phyloP scores from a whole-genome alignment of 345 rosid genomes.

The Brassica juncea region DNA sequence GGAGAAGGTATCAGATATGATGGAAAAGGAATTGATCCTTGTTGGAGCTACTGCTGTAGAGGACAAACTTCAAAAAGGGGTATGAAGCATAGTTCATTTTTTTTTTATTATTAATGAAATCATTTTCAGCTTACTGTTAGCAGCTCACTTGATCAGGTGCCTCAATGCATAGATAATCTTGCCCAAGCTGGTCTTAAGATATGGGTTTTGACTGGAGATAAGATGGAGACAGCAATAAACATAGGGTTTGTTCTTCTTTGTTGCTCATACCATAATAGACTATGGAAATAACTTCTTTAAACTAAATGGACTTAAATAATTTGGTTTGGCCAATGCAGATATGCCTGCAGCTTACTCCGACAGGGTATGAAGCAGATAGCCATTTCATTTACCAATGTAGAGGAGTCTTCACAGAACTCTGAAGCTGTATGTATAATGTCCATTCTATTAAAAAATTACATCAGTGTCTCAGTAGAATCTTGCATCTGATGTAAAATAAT shows the following conservation, averaged over 20 bases:
- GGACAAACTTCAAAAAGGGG: constrained; percentile 86
- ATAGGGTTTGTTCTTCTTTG: constrained; percentile 50
- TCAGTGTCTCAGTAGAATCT: constrained; percentile 5
- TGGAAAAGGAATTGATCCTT: constrained; percentile 66
- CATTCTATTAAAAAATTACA: constrained; percentile 4
- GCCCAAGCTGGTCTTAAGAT: constrained; percentile 81
- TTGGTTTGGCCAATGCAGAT: constrained; percentile 49
- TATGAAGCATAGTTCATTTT: constrained; percentile 21
- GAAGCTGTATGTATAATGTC: constrained; percentile 35
- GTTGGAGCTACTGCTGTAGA: constrained; percentile 76
- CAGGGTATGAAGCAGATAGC: constrained; percentile 70
- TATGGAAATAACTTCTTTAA: not conserved
- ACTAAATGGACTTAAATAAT: constrained; percentile 6
- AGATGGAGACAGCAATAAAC: constrained; percentile 82
- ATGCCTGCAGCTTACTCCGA: constrained; percentile 71
- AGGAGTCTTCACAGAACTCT: constrained; percentile 23
- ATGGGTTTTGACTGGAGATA: constrained; percentile 88
- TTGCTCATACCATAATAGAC: constrained; percentile 15
- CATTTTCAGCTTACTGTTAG: constrained; percentile 9
- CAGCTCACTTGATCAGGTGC: constrained; percentile 48
- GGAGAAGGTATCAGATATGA: constrained; percentile 62
- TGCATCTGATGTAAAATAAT: constrained; percentile 11
- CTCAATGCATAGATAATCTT: constrained; percentile 84
- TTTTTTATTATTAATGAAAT: constrained; percentile 1
- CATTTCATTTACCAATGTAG: constrained; percentile 25